These are phyloP conservation scores for Boletus huronensis DNA, from an alignment of 768 basidiomycete genomes.

Conservation along the genomic window DNA sequence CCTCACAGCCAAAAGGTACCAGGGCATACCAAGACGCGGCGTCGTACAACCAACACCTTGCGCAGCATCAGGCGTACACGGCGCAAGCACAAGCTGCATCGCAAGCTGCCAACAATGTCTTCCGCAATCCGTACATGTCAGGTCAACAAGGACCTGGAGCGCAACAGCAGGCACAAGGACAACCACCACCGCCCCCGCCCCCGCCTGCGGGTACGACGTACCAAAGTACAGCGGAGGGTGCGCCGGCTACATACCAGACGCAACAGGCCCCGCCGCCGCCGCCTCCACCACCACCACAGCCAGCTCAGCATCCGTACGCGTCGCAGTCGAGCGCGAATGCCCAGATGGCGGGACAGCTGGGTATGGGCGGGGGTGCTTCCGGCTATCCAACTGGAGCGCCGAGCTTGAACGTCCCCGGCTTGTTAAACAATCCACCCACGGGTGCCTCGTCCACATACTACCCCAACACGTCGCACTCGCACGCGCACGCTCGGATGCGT, in stretches of 20 bases:
- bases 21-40: constrained; percentile 90
- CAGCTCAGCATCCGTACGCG: constrained; percentile 24
- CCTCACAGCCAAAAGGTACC: constrained; percentile 82
- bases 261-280: constrained; percentile 27
- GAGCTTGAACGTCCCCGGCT: constrained; percentile 19
- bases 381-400: constrained; percentile 16
- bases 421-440: constrained; percentile 42
- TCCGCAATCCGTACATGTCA: constrained; percentile 80
- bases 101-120: constrained; percentile 64
- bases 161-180: constrained; percentile 26
- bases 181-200: constrained; percentile 4
- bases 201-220: constrained; percentile 17
- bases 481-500: constrained; percentile 56
- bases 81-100: constrained; percentile 78
- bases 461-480: constrained; percentile 32
- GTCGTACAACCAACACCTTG: constrained; percentile 90
- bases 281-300: constrained; percentile 25
- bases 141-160: constrained; percentile 40
- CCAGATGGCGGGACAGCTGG: constrained; percentile 20
- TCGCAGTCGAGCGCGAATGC: constrained; percentile 23
- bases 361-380: constrained; percentile 13
- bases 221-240: constrained; percentile 18
- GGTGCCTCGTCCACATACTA: constrained; percentile 62
- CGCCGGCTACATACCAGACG: constrained; percentile 18
- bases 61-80: constrained; percentile 90